These are phyloP conservation scores for Hyaloperonospora brassicae DNA, from an alignment of 352 stramenopile genomes.

Conservation along the genomic window DNA sequence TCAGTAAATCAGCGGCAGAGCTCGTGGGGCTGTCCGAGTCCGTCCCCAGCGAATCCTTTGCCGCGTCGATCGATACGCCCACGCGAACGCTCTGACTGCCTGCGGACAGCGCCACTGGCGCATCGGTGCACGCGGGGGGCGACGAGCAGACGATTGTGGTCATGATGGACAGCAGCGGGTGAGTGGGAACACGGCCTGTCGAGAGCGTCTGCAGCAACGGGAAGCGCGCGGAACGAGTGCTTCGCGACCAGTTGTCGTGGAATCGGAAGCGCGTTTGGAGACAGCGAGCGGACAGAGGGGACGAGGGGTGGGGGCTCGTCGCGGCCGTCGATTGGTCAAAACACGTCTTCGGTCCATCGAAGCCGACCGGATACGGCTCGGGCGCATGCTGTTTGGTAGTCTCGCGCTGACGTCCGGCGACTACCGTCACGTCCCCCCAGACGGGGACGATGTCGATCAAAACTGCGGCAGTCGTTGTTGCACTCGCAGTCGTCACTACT, in stretches of 20 bases:
- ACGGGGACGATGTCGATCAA: no score
- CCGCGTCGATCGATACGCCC: conserved; percentile 14
- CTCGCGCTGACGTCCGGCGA: conserved; percentile 3
- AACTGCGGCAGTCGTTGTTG: no score
- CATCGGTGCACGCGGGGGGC: conserved; percentile 18
- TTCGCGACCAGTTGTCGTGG: conserved; percentile 1
- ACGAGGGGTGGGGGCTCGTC: conserved; percentile 15
- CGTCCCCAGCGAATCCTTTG: conserved; percentile 5
- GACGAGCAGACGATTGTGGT: conserved; percentile 47
- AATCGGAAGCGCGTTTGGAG: conserved; percentile 14
- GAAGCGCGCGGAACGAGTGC: not conserved
- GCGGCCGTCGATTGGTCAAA: conserved; percentile 9
- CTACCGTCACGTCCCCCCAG: no score
- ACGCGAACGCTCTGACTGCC: conserved; percentile 22
- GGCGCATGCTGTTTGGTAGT: conserved; percentile 4
- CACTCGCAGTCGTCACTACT: no score
- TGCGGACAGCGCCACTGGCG: conserved; percentile 14
- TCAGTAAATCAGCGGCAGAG: conserved; percentile 11
- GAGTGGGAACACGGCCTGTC: not conserved
- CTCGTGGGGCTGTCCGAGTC: conserved; percentile 24
- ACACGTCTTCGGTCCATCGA: not conserved
- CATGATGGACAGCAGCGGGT: conserved; percentile 16
- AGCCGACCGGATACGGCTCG: no score
- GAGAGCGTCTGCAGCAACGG: conserved; percentile 6
- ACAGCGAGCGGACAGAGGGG: conserved; percentile 18